A percentile compares a stretch with the other conserved stretches of the same genome.
These are phyloP conservation scores for Botrytis paeoniae DNA, from an alignment of 2,329 filamentous ascomycete genomes.

Conservation along the genomic window DNA sequence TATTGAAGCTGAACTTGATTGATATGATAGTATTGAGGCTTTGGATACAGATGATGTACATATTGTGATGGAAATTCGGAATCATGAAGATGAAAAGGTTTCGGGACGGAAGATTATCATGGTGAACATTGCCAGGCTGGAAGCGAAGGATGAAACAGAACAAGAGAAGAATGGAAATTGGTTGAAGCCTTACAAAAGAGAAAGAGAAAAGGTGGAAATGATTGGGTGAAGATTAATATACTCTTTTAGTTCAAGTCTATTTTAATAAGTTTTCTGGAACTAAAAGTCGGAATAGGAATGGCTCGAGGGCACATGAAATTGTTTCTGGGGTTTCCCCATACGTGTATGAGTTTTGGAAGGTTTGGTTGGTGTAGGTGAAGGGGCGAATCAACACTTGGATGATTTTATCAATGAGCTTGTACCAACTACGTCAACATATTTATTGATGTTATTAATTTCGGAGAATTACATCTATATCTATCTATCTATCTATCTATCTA, in stretches of 20 bases:
- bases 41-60: constrained; percentile 7
- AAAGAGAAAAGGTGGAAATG: neutral
- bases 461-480: neutral
- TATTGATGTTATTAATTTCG: neutral
- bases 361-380: neutral
- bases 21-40: neutral
- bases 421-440: neutral
- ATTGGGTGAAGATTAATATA: neutral
- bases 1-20: neutral
- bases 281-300: neutral
- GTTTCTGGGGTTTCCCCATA: neutral
- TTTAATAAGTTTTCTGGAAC: neutral
- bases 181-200: neutral
- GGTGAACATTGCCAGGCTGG: neutral
- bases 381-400: neutral
- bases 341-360: neutral
- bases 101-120: neutral
- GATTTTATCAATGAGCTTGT: neutral
- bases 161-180: constrained; percentile 1
- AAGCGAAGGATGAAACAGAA: constrained; percentile 3
- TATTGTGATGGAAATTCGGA: neutral
- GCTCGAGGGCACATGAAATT: neutral
- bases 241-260: neutral
- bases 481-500: no score
- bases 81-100: neutral